Evolutionary conservation across 2,329 filamentous ascomycete genomes (phyloP), one percentile per base, ranked within the genome.

Genomic region (Calonectria pauciramosa): DNA sequence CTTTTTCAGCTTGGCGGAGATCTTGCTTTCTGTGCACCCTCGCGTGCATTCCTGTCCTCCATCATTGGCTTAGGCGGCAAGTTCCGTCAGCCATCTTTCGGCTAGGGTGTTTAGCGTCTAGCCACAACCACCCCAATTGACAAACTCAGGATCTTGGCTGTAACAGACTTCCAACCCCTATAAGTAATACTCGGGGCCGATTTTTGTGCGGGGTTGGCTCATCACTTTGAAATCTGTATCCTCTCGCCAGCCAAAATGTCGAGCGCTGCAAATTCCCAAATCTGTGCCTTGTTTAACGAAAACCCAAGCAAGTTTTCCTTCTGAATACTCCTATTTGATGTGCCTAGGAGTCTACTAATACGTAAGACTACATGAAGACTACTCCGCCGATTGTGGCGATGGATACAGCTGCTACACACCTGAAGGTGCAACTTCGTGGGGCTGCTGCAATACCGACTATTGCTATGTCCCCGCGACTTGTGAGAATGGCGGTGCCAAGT

Each of bases 401-500:
- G 56, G 56, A 28, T 30, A 41, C 16, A 63, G 56, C 23, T 63
- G 56, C 36, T 63, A 63, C 28, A 63, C 56, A 13, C 56, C 56
- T 23, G 23, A 63, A n/a, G 56, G 56, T 5, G 56, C 36, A 41
- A 30, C 13, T 28, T 63, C 56, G 4, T 63, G 56, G 56, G 56
- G 56, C 7, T 63, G 56, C 7, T 63, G 56, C 16, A 63, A 63
- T 16, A 63, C 56, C 6, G 56, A 63, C 16, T 63, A 63, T 41
- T 63, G 56, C 9, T 63, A 63, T 30, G 56, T 63, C 14, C 56
- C 56, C 36, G 56, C 56, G 6, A 63, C 56, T 20, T 63, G 56
- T 26, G 56, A 63, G 30, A 36, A 63, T 30, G 56, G 56, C 56
- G 56, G 56, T 16, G 56, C 56, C 34, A 63, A 63, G 56, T 63